Conservation (phyloP, 257 asterid species). For the Solanum microdontum region DNA sequence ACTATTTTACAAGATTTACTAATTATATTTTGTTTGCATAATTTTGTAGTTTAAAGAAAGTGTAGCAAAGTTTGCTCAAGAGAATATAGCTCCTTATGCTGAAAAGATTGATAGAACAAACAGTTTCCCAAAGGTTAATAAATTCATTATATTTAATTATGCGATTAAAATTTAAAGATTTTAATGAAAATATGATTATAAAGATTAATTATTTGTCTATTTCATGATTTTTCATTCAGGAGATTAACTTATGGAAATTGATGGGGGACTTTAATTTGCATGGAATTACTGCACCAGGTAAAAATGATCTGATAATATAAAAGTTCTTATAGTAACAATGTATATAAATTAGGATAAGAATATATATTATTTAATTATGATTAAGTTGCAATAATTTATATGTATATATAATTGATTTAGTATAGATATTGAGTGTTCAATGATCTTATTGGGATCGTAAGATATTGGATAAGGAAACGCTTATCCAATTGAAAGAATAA, state of each 20-base stretch:
- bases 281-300: conserved; percentile 97
- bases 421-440: background rate
- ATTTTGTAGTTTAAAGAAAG: conserved; percentile 82
- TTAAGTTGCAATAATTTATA: background rate
- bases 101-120: conserved; percentile 73
- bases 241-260: conserved; percentile 79
- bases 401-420: background rate
- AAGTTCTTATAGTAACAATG: background rate
- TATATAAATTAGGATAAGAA: background rate
- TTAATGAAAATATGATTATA: background rate
- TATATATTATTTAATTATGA: background rate
- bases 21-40: background rate
- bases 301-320: background rate
- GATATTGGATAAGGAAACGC: background rate
- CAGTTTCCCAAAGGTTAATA: conserved; percentile 65
- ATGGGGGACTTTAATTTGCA: conserved; percentile 95
- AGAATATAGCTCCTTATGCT: conserved; percentile 85
- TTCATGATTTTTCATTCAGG: conserved; percentile 31
- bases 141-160: background rate
- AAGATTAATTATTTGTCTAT: background rate
- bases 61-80: conserved; percentile 90
- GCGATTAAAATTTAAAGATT: background rate
- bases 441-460: background rate
- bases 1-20: background rate
- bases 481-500: background rate